These are phyloP conservation scores for Dictyostelium purpureum DNA, from an alignment of 78 protist species.

Conservation along the genomic window DNA sequence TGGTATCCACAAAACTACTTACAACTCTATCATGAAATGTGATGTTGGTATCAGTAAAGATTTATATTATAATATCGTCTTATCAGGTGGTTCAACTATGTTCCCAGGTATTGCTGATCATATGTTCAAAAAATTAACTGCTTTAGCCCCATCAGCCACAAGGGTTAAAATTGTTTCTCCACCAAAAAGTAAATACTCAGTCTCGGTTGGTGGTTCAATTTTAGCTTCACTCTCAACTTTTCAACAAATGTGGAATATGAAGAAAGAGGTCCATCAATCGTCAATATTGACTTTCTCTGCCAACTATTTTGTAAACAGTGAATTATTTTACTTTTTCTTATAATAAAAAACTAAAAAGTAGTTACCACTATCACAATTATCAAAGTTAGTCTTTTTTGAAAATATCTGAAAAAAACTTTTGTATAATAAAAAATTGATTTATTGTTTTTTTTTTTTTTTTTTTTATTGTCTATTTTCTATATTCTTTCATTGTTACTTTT, in stretches of 20 bases:
- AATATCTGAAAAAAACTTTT: no score
- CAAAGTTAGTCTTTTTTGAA: no score
- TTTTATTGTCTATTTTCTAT: no score
- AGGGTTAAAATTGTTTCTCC: constrained; percentile 78
- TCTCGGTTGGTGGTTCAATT: constrained; percentile 93
- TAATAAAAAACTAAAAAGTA: no score
- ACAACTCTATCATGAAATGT: constrained; percentile 78
- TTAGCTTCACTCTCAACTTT: constrained; percentile 82
- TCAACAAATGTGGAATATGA: constrained; percentile 84
- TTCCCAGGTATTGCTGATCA: constrained; percentile 70
- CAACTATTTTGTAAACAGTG: no score
- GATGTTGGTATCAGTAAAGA: constrained; percentile 67
- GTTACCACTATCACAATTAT: no score
- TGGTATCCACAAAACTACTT: constrained; percentile 65
- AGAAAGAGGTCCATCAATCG: constrained; percentile 51
- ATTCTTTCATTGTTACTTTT: no score
- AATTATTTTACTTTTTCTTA: no score
- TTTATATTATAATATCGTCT: constrained; percentile 78
- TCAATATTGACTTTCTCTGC: no score
- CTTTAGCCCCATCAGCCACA: constrained; percentile 63
- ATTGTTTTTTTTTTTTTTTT: no score
- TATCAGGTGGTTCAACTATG: constrained; percentile 95
- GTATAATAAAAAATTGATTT: no score
- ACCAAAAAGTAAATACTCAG: constrained; percentile 76
- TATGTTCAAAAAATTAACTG: constrained; percentile 48